Base-by-base conservation (phyloP, 2,329 filamentous ascomycete species). In the Rhinocladiella mackenziei region DNA sequence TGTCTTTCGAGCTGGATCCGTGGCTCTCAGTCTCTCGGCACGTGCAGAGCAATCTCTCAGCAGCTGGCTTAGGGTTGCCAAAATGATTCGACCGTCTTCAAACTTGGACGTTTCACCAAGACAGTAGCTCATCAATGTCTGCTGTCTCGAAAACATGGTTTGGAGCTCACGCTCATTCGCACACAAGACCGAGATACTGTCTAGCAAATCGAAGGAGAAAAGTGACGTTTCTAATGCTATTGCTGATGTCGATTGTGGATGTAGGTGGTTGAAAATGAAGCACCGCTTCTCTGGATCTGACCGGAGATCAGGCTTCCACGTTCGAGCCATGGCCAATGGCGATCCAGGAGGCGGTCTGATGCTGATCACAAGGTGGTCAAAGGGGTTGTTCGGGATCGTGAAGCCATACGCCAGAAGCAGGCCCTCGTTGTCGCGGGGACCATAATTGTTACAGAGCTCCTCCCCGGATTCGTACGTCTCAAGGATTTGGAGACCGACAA, bases 391-490 rank as follows among this genome's bases (percentile, higher is more conserved):
- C 4, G 56, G 45, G n/a, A 69, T 59, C 28, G 67, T 68, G 56
- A 72, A 72, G 8, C 68, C 68, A 44, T 72, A 72, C 40, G 67
- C 69, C 54, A 70, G 62, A 58, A 72, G 63, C 66, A 70, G 66
- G 65, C 86, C 82, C 46, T 81, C 83, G 56, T 88, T 89, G 5
- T 83, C 85, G 63, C 86, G 85, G n/a, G 70, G 65, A 20, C 84
- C 84, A 58, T 89, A 89, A 61, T 86, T 87, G 66, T 86, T 86
- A 57, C 73, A 81, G 17, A 76, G 64, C 51, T 76, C 70, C 20
- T 77, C 62, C 0, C 80, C 78, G 0, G 76, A 64, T 3, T 52
- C 36, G 54, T 81, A 74, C 5, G 65, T 58, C 8, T 71, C 63
- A 15, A 73, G 61, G 2, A 73, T 67, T 29, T 67, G 58, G 30